Evolutionary conservation across 139 green algal genomes (phyloP), one percentile per base, ranked within the genome.

Genomic region (Chlamydomonas urium): DNA sequence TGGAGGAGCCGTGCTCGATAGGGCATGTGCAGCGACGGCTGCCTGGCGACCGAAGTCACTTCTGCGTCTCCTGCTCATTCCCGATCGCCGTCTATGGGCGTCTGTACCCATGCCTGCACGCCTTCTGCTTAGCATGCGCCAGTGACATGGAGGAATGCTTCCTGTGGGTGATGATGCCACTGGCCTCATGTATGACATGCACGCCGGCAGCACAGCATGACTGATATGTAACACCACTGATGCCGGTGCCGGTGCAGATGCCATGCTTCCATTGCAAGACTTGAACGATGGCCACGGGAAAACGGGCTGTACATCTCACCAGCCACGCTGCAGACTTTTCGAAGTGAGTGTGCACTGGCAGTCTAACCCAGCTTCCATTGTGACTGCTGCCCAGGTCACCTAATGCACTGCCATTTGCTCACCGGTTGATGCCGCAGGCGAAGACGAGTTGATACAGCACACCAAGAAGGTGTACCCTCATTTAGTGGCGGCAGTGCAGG

Each of bases 51-150:
- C 78, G 79, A 63, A 80, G 83, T 2, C 87, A 93, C 62, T 84
- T 91, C 28, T 92, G 89, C 76, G 71, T 85, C 32, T 73, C 21
- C 57, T 94, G 89, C 75, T 76, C 87, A 28, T 86, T 84, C 29
- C 89, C 89, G 0, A 76, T 94, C 2, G 80, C 79, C 0, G 69
- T 89, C 0, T 94, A 93, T 56, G 89, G 88, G 6, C 75, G 84
- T 6, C 76, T 90, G 23, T 87, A 85, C 48, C 89, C 89, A 0
- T 94, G 89, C 77, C 74, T 89, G 4, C 89, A 94, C 66, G 79
- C 82, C 31, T 94, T 82, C 80, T 93, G 88, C 81, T 65, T 94
- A 2, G 70, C 74, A 2, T 94, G 89, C 48, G 83, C 87, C 3
- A 74, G 81, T 2, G 82, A 89, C 59, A 89, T 93, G 86, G 28